Percentiles rank a stretch among this genome's conserved stretches.
Conservation (phyloP, 2,329 filamentous ascomycete genomes). For the Fusarium redolens region DNA sequence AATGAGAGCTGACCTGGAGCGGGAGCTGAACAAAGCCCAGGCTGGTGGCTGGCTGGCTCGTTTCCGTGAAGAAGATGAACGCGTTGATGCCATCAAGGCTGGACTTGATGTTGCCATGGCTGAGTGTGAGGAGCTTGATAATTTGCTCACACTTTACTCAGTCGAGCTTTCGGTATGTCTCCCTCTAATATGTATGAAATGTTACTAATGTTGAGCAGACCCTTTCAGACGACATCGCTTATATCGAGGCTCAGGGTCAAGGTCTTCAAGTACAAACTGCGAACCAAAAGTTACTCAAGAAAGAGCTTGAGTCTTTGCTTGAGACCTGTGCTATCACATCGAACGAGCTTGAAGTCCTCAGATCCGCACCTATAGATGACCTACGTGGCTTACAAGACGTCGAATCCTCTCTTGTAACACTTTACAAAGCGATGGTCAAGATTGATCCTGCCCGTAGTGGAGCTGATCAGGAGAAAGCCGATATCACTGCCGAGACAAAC, state of each 20-base stretch:
- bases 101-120: constrained; percentile 91
- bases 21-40: constrained; percentile 90
- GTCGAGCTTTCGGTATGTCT: constrained; percentile 87
- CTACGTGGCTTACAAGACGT: constrained; percentile 78
- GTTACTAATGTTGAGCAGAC: constrained; percentile 66
- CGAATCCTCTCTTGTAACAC: constrained; percentile 78
- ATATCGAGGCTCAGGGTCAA: constrained; percentile 97
- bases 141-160: constrained; percentile 90
- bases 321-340: constrained; percentile 90
- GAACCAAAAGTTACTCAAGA: constrained; percentile 93
- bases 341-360: constrained; percentile 77
- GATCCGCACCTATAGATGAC: constrained; percentile 78
- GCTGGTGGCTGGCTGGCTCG: constrained; percentile 92
- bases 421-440: constrained; percentile 93
- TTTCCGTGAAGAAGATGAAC: constrained; percentile 86
- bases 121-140: constrained; percentile 96
- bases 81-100: constrained; percentile 85
- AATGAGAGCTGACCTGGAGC: constrained; percentile 83
- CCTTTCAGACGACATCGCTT: constrained; percentile 93
- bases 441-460: constrained; percentile 84
- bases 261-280: constrained; percentile 96
- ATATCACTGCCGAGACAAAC: constrained; percentile 56
- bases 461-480: constrained; percentile 60
- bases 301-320: constrained; percentile 88
- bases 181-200: not conserved